Base-by-base conservation (phyloP, 306 rosid species). In the Cyclanthera cordifolia region DNA sequence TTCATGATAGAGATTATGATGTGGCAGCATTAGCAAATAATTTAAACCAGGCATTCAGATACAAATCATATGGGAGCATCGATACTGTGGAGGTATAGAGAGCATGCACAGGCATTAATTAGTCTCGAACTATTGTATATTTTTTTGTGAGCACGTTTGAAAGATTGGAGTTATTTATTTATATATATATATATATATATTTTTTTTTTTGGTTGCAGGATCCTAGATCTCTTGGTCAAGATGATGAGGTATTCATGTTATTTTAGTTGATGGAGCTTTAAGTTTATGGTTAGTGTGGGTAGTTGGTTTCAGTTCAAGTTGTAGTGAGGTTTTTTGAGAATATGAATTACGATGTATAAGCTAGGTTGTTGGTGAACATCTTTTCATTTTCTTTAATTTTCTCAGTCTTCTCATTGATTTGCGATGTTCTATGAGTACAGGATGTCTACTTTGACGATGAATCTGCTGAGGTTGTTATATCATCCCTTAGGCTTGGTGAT, bases 361-460 rank as follows among this genome's bases (percentile, higher is more conserved):
- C 50, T 61, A 61, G 68, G 30, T 61, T 9, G 50, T 20, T 39
- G 28, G 10, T 61, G 48, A 9, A 2, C 69, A 61, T 61, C 50
- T 20, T 65, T 46, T 66, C 32, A 43, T 46, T 66, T 66, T 19
- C 71, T 24, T 25, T 24, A 12, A 43, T 66, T 25, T 41, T 51
- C 71, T 66, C 54, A 14, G 46, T 24, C 15, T 34, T 58, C 5
- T 66, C 16, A 46, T 8, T 46, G 23, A 20, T 20, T 1, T 63
- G 5, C 16, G 10, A 19, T 25, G 24, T 45, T 47, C 23, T 47
- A 25, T 16, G 69, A 65, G 41, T 74, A 57, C 89, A 94, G 99
- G 96, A 90, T 63, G 99, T 86, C 76, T 94, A 94, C 85, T 94
- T 90, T 82, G 96, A 86, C 50, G 97, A 94, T 59, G 99, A 94